Conservation (phyloP, 495 filamentous ascomycete species). For the Daldinia caldariorum region DNA sequence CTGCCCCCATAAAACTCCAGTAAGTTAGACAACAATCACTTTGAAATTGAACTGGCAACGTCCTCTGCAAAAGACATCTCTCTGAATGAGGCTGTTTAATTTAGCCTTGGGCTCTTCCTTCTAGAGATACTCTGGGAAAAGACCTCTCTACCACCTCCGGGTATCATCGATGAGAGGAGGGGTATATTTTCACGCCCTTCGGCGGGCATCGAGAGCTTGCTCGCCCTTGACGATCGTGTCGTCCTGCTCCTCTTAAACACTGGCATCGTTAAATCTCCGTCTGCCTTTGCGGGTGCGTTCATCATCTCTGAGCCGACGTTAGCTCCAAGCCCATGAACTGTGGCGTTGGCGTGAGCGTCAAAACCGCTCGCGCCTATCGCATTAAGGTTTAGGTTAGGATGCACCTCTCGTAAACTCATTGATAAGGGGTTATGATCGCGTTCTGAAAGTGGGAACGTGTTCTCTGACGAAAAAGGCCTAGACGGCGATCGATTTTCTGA, state of each 20-base stretch:
- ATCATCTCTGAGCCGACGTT: constrained; percentile 30
- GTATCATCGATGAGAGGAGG: constrained; percentile 47
- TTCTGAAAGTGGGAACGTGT: constrained; percentile 27
- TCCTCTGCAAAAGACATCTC: not conserved
- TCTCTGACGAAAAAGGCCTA: constrained; percentile 36
- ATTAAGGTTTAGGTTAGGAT: constrained; percentile 58
- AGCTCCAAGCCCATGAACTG: constrained; percentile 43
- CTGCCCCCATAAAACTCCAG: constrained; percentile 9
- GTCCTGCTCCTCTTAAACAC: constrained; percentile 64
- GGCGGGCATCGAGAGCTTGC: constrained; percentile 56
- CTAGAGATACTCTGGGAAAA: constrained; percentile 54
- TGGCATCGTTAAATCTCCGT: constrained; percentile 56
- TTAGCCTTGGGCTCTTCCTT: constrained; percentile 63
- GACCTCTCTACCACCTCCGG: constrained; percentile 48
- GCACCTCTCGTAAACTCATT: constrained; percentile 57
- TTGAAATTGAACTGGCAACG: not conserved
- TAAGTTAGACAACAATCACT: constrained; percentile 12
- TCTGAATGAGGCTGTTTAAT: constrained; percentile 27
- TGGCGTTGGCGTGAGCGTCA: constrained; percentile 47
- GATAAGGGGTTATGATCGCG: constrained; percentile 29
- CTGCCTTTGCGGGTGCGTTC: constrained; percentile 32
- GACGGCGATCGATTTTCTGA: constrained; percentile 43
- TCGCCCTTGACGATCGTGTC: constrained; percentile 51
- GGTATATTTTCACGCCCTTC: constrained; percentile 72
- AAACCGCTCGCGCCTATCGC: constrained; percentile 41